These are phyloP conservation scores for Phytophthora kernoviae DNA, from an alignment of 352 stramenopile species.

Conservation along the genomic window DNA sequence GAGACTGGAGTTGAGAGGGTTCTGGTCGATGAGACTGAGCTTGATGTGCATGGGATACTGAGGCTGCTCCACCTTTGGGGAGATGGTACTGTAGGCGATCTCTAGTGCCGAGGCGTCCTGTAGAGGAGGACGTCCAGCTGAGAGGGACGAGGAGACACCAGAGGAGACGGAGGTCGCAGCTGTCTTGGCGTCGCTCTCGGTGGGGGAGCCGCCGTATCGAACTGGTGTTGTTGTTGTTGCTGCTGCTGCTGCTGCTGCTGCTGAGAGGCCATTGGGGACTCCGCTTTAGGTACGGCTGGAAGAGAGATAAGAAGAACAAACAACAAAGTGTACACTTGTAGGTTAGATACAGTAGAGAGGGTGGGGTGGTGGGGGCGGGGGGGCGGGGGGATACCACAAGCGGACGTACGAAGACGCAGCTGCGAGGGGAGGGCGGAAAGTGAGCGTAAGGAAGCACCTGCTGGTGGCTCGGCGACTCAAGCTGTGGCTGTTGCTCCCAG, in stretches of 20 bases:
- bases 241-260: no score
- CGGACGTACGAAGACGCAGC: constrained; percentile 14
- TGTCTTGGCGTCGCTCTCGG: constrained; percentile 9
- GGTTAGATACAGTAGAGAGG: no score
- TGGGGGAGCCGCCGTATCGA: constrained; percentile 10
- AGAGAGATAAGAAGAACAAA: not conserved
- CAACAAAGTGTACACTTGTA: not conserved
- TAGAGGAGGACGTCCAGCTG: constrained; percentile 25
- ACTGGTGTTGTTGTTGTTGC: no score
- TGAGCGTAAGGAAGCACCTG: constrained; percentile 23
- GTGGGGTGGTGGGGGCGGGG: not conserved
- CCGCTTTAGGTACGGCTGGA: not conserved
- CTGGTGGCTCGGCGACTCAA: constrained; percentile 17
- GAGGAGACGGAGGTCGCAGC: constrained; percentile 9
- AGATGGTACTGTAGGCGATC: constrained; percentile 85
- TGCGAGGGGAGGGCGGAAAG: constrained; percentile 20
- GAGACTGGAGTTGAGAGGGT: constrained; percentile 50
- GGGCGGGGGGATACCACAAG: not conserved
- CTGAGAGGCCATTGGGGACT: constrained; percentile 28
- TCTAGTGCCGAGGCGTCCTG: constrained; percentile 52
- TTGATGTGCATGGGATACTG: constrained; percentile 81
- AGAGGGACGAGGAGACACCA: constrained; percentile 5
- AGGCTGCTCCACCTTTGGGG: constrained; percentile 66
- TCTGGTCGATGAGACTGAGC: constrained; percentile 82
- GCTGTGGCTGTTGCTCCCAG: constrained; percentile 1